phyloP scores from a whole-genome alignment of 345 rosid genomes.

The Acer yangbiense region DNA sequence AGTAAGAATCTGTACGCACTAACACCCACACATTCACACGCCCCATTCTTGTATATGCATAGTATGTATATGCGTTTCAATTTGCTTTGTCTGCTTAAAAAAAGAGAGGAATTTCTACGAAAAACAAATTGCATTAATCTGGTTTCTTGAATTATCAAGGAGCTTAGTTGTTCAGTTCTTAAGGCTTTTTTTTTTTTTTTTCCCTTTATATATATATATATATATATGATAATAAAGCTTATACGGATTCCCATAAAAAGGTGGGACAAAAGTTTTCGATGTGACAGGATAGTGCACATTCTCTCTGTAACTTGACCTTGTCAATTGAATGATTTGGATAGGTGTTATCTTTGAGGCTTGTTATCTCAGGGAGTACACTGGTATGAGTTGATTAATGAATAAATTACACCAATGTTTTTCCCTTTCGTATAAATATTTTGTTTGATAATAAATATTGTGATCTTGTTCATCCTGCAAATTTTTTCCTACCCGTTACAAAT shows the following conservation, averaged over 20 bases:
- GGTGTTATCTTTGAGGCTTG: background rate
- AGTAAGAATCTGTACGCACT: conserved; percentile 48
- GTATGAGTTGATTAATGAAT: conserved; percentile 1
- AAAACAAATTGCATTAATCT: background rate
- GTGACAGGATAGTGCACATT: background rate
- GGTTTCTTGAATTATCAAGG: background rate
- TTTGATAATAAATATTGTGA: background rate
- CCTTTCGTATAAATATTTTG: background rate
- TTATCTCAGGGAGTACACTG: background rate
- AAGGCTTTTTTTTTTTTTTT: background rate
- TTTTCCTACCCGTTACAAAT: background rate
- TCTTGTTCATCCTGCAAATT: background rate
- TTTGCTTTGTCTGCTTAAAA: background rate
- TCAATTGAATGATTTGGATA: background rate
- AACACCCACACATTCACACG: background rate
- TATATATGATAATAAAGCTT: too few relatives aligned
- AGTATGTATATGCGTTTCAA: background rate
- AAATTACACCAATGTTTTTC: background rate
- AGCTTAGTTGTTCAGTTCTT: background rate
- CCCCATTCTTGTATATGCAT: background rate
- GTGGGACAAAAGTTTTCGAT: background rate
- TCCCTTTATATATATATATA: too few relatives aligned
- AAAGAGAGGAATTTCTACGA: background rate
- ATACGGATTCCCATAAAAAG: background rate
- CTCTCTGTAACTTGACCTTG: background rate